These are phyloP conservation scores for Trichoderma erinaceum DNA, from an alignment of 495 filamentous ascomycete genomes.

Conservation along the genomic window DNA sequence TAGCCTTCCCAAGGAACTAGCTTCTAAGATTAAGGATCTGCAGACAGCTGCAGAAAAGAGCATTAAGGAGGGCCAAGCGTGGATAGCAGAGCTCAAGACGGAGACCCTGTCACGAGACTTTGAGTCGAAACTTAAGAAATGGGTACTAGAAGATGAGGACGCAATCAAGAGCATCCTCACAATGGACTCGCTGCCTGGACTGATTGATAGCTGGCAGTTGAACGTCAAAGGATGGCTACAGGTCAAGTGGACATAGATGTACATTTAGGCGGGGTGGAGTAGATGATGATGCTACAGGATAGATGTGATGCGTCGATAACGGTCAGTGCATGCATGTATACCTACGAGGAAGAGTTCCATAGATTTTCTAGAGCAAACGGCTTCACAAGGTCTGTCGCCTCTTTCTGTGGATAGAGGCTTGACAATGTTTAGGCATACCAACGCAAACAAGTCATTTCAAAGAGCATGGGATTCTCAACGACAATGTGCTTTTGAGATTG, in stretches of 20 bases:
- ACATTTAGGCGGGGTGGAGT: background rate
- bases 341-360: too few species aligned
- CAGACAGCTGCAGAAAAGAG: conserved; percentile 24
- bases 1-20: conserved; percentile 29
- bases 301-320: too few species aligned
- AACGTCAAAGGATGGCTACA: conserved; percentile 35
- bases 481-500: too few species aligned
- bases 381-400: too few species aligned
- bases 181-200: conserved; percentile 37
- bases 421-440: too few species aligned
- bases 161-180: conserved; percentile 24
- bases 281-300: background rate
- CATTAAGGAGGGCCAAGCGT: conserved; percentile 28
- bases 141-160: conserved; percentile 20
- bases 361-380: too few species aligned
- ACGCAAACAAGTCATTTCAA: too few species aligned
- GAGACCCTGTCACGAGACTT: background rate
- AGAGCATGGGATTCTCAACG: too few species aligned
- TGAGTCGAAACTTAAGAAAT: conserved; percentile 10
- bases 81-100: conserved; percentile 21
- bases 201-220: conserved; percentile 41
- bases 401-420: too few species aligned
- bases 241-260: conserved; percentile 12
- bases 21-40: conserved; percentile 34
- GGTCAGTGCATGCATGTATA: background rate